Base-by-base conservation (phyloP, 2,329 filamentous ascomycete species). In the Aspergillus sp. region DNA sequence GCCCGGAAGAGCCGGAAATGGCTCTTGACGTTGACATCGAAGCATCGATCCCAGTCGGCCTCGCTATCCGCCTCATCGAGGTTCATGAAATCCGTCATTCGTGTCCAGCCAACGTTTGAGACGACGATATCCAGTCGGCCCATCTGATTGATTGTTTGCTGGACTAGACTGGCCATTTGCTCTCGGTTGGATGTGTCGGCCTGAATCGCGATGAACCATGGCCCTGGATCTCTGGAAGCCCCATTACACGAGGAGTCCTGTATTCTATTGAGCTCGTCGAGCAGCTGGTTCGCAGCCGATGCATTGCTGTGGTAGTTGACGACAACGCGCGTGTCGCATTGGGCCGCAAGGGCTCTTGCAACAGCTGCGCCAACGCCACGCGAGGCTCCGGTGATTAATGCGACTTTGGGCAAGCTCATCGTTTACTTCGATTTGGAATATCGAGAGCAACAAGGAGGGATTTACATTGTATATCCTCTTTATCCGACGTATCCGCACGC, bases 21-120 rank as follows among this genome's bases (percentile, higher is more conserved):
- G 6, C 80, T 81, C 73, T 88, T 89, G 60, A 89, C 86, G 68
- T 89, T 89, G 77, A 87, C 83, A 50, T 83, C 82, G 67, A 85
- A 88, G 64, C 83, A 84, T 6, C 72, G 73, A 66, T 88, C 85
- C 85, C 85, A 88, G 67, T 88, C 85, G 2, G 82, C 82, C 65
- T 88, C 86, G 30, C 34, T 23, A 78, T 63, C 55, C 5, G 55
- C 57, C 23, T 70, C 64, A 5, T 70, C 66, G 2, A 72, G 50
- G 47, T 71, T 64, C 62, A 69, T 66, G 50, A 72, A 79, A 57
- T 78, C 69, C n/a, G 75, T 78, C 47, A 78, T 66, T 15, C 74
- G 72, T 6, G 77, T 79, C 74, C 76, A 78, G 58, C 76, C 77
- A 4, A 69, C 71, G 49, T 79, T 79, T 41, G 68, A 72, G 30